These are phyloP conservation scores for Verticillium albo-atrum DNA, from an alignment of 2,329 filamentous ascomycete genomes.

Conservation along the genomic window DNA sequence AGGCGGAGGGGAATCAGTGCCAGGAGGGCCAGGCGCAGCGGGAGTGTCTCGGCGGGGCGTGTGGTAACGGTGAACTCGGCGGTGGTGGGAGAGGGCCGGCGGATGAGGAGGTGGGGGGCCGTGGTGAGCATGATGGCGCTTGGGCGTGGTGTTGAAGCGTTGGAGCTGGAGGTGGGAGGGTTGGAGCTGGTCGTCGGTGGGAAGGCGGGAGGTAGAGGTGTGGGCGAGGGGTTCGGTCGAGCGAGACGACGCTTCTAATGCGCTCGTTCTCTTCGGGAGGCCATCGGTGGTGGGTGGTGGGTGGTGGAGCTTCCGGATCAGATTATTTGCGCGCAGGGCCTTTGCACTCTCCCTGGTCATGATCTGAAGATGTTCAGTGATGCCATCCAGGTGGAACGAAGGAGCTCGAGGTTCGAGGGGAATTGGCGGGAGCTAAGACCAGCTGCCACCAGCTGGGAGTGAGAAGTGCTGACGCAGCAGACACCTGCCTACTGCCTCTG, in stretches of 20 bases:
- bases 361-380: too few species aligned
- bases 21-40: conserved; percentile 40
- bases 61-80: conserved; percentile 90
- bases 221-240: neutral
- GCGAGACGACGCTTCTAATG: neutral
- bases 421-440: too few species aligned
- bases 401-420: too few species aligned
- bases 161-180: neutral
- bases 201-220: neutral
- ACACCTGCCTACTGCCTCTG: too few species aligned
- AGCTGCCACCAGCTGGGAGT: too few species aligned
- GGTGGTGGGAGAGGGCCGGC: conserved; percentile 80
- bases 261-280: neutral
- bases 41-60: conserved; percentile 48
- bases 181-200: conserved; percentile 6
- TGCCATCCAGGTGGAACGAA: too few species aligned
- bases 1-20: conserved; percentile 40
- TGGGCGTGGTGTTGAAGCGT: neutral
- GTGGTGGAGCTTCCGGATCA: too few species aligned
- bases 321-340: too few species aligned
- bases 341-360: too few species aligned
- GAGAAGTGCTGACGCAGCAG: too few species aligned
- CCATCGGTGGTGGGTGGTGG: neutral
- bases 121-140: conserved; percentile 55
- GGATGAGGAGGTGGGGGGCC: conserved; percentile 54